A percentile compares a stretch with the other conserved stretches of the same genome.
Conservation (phyloP, 805 yeast genomes). For the Torulaspora quercuum region DNA sequence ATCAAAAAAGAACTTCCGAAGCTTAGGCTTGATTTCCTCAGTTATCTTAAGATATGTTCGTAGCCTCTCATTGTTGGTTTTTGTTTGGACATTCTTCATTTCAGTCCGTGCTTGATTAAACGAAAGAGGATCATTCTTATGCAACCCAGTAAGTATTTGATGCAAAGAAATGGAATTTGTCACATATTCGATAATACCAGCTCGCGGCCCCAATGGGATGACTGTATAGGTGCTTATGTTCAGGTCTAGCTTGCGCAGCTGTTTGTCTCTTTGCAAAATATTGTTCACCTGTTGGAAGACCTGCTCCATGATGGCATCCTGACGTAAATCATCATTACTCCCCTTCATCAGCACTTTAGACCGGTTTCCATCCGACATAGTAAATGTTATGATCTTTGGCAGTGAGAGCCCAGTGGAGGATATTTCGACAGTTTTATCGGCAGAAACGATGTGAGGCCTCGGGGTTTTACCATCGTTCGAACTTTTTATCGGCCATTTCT, state of each 20-base stretch:
- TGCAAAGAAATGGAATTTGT: conserved; percentile 66
- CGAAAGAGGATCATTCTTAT: conserved; percentile 48
- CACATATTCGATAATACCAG: conserved; percentile 91
- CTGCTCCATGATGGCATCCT: conserved; percentile 97
- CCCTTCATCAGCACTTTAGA: conserved; percentile 71
- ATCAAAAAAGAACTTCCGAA: conserved; percentile 67
- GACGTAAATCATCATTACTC: conserved; percentile 87
- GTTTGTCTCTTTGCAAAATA: conserved; percentile 53
- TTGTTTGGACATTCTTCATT: conserved; percentile 58
- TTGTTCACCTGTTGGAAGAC: conserved; percentile 84
- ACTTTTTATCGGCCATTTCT: conserved; percentile 41
- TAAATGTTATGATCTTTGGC: conserved; percentile 71
- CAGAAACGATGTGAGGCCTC: conserved; percentile 46
- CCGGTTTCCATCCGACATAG: conserved; percentile 52
- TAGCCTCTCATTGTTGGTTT: conserved; percentile 43
- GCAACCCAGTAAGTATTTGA: conserved; percentile 65
- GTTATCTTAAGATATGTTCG: conserved; percentile 47
- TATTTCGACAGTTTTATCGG: conserved; percentile 49
- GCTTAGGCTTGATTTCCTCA: conserved; percentile 56
- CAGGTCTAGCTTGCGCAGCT: conserved; percentile 54
- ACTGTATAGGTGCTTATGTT: conserved; percentile 82
- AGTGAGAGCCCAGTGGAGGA: conserved; percentile 82
- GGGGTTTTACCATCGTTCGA: conserved; percentile 44
- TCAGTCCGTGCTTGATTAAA: conserved; percentile 56
- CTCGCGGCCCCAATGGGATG: conserved; percentile 79